Conservation (phyloP, 2,329 filamentous ascomycete genomes). For the Xylariomycetidae sp. region DNA sequence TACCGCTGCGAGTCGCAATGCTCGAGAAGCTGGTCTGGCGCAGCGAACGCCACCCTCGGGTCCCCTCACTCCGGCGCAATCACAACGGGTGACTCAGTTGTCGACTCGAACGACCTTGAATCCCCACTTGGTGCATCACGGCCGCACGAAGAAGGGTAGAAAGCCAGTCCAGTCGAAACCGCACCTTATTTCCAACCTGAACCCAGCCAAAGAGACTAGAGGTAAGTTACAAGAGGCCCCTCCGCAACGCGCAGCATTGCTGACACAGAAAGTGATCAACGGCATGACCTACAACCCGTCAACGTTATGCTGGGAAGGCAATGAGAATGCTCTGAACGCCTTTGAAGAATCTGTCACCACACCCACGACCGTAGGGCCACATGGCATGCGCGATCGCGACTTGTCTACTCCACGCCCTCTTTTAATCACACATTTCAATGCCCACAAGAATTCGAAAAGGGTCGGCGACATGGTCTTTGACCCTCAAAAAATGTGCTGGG, state of each 20-base stretch:
- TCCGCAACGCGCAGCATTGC: not conserved
- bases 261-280: slow-evolving; percentile 62
- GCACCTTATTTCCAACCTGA: slow-evolving; percentile 81
- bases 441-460: slow-evolving; percentile 81
- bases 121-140: slow-evolving; percentile 36
- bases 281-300: slow-evolving; percentile 94
- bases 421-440: slow-evolving; percentile 84
- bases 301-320: slow-evolving; percentile 90
- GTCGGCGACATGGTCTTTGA: slow-evolving; percentile 99
- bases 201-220: slow-evolving; percentile 58
- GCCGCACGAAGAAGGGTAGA: slow-evolving; percentile 50
- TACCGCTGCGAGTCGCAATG: slow-evolving; percentile 59
- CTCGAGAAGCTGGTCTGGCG: slow-evolving; percentile 55
- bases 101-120: slow-evolving; percentile 43
- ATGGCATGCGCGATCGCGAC: slow-evolving; percentile 49
- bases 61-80: slow-evolving; percentile 47
- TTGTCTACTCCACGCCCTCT: slow-evolving; percentile 60
- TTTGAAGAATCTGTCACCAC: slow-evolving; percentile 64
- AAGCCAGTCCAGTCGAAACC: slow-evolving; percentile 64
- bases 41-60: slow-evolving; percentile 51
- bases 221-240: not conserved
- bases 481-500: slow-evolving; percentile 94
- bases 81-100: slow-evolving; percentile 49
- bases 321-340: slow-evolving; percentile 74
- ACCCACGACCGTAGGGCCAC: slow-evolving; percentile 41